Evolutionary conservation across 176 grass and related monocot species (phyloP), one percentile per base, ranked within the genome.

Genomic region (Metroxylon sagu): DNA sequence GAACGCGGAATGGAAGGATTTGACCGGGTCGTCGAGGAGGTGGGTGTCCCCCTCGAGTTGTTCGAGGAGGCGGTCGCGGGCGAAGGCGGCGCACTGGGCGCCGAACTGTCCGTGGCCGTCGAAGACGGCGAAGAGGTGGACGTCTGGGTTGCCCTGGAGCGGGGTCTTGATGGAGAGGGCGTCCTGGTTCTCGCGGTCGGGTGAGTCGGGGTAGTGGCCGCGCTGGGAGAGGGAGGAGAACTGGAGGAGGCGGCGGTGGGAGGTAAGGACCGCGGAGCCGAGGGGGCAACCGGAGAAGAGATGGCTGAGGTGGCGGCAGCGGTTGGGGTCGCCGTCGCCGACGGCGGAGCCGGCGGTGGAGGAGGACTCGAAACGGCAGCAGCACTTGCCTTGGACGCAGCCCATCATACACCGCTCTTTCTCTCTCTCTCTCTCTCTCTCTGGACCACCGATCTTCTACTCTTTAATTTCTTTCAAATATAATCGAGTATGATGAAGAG

Each of bases 121-220:
- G 79, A 97, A 91, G 66, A 97, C 87, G 3, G 77, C 78, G 72
- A 97, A 97, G 48, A 97, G 76, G 78, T 97, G 92, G 59, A 88
- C 82, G 31, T 88, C 66, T n/a, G 87, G 87, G 48, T 85, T 76
- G 8, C 66, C 81, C 17, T 77, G 59, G 67, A 97, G 79, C 59
- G 69, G 57, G 67, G 84, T 83, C 52, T 67, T 49, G 54, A 91
- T 79, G 2, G 84, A 66, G 70, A 85, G 59, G 29, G 77, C 62
- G 84, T 97, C 92, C 71, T 97, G 92, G 60, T 89, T 85, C 72
- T 84, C 81, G 55, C 93, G 74, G 8, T 67, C 70, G 6, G 81
- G 78, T 6, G 87, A 88, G 65, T 88, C 93, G 53, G 84, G 92
- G 69, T 97, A 97, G 5, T 88, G 69, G 19, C 93, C 93, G 2